Evolutionary conservation across 345 rosid genomes (phyloP).

Genomic region (Acer saccharum): DNA sequence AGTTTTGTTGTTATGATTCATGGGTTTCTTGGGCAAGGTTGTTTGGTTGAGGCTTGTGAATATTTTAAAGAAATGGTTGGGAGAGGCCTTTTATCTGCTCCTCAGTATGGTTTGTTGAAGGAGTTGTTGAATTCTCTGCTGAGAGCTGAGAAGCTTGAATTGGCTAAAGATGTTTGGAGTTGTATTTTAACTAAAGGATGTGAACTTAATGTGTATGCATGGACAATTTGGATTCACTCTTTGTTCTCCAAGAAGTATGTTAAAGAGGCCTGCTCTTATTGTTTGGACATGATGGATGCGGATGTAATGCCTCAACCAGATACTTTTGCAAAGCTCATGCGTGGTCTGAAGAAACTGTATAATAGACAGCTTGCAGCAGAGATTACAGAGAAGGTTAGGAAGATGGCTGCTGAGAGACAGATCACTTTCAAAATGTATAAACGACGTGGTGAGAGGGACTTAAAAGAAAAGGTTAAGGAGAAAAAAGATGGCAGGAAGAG

Average conservation of each 20-base stretch:
- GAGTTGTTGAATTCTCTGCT: constrained; percentile 60
- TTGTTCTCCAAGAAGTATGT: constrained; percentile 79
- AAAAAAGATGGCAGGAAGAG: constrained; percentile 57
- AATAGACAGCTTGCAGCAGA: constrained; percentile 79
- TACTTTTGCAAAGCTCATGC: constrained; percentile 90
- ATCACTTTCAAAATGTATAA: constrained; percentile 91
- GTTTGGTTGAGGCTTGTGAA: constrained; percentile 64
- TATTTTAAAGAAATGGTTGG: constrained; percentile 84
- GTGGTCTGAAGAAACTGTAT: constrained; percentile 68
- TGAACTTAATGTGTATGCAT: constrained; percentile 65
- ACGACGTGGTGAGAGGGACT: constrained; percentile 80
- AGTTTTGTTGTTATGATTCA: constrained; percentile 67
- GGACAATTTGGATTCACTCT: constrained; percentile 97
- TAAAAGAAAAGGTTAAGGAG: constrained; percentile 61
- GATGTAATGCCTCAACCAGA: constrained; percentile 84
- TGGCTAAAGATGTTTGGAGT: constrained; percentile 84
- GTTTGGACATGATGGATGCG: constrained; percentile 91
- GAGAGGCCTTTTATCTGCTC: constrained; percentile 64
- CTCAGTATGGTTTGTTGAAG: constrained; percentile 74
- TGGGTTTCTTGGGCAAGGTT: constrained; percentile 67
- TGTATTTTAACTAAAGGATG: constrained; percentile 68
- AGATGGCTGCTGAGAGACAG: constrained; percentile 81
- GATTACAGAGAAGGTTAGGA: constrained; percentile 88
- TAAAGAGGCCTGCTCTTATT: constrained; percentile 84
- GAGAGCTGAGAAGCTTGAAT: constrained; percentile 72